Evolutionary conservation across 345 rosid species (phyloP).

Genomic region (Melaleuca quinquenervia): DNA sequence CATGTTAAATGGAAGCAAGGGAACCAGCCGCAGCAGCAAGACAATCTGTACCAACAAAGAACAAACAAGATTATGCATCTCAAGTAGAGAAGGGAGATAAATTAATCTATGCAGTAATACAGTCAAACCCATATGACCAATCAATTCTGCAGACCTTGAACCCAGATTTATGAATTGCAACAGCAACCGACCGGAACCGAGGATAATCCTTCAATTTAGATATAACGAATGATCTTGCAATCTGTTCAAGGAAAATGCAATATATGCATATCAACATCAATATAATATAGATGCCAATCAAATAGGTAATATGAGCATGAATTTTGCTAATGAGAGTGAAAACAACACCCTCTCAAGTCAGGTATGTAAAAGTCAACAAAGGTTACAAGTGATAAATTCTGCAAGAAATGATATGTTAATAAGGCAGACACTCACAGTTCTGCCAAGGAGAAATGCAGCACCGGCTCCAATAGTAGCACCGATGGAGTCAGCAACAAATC

Average conservation of each 20-base stretch:
- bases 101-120: not conserved
- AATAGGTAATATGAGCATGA: not conserved
- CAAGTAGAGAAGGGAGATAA: not conserved
- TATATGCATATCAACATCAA: not conserved
- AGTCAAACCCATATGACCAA: not conserved
- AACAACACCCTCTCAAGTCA: not conserved
- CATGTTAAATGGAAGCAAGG: slow-evolving; percentile 87
- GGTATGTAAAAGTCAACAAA: not conserved
- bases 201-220: slow-evolving; percentile 93
- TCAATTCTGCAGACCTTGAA: slow-evolving; percentile 60
- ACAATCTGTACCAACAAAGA: slow-evolving; percentile 14
- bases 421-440: slow-evolving; percentile 42
- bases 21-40: slow-evolving; percentile 94
- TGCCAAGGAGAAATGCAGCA: slow-evolving; percentile 91
- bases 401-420: not conserved
- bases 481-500: slow-evolving; percentile 88
- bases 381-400: not conserved
- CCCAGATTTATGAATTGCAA: slow-evolving; percentile 82
- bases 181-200: slow-evolving; percentile 75
- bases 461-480: slow-evolving; percentile 93
- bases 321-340: not conserved
- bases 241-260: not conserved
- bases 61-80: not conserved
- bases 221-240: slow-evolving; percentile 45
- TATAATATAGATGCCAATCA: not conserved